Conservation (phyloP, 2,329 filamentous ascomycete genomes). For the Phyllosticta citrichinensis region DNA sequence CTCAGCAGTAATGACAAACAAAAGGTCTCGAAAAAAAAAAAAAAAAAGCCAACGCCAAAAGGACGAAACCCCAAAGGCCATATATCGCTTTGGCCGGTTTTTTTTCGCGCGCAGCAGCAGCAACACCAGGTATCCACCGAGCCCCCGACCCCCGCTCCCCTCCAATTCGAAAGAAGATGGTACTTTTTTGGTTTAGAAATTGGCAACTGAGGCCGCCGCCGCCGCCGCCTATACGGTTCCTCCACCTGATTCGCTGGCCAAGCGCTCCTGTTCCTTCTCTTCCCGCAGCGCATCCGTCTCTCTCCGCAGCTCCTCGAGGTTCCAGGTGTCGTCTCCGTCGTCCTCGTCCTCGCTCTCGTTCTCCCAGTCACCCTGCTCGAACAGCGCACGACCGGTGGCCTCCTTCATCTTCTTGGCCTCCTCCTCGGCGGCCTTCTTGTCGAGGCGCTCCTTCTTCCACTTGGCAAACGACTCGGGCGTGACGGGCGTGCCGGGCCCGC, state of each 20-base stretch:
- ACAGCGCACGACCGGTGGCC: conserved; percentile 86
- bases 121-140: background rate
- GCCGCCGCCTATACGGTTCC: background rate
- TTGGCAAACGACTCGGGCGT: conserved; percentile 87
- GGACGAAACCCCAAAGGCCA: background rate
- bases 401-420: conserved; percentile 87
- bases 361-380: conserved; percentile 92
- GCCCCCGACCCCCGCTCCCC: background rate
- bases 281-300: conserved; percentile 73
- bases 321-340: conserved; percentile 58
- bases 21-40: background rate
- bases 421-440: conserved; percentile 93
- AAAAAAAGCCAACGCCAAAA: background rate
- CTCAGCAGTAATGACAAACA: background rate
- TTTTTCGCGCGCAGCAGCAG: background rate
- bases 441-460: conserved; percentile 90
- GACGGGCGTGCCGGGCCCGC: conserved; percentile 83
- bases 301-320: conserved; percentile 67
- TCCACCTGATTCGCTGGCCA: conserved; percentile 20
- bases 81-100: background rate
- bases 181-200: background rate
- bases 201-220: background rate
- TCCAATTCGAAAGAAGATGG: background rate
- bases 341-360: conserved; percentile 50
- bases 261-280: conserved; percentile 66